Evolutionary conservation across 169 alveolate genomes (phyloP), one percentile per base, ranked within the genome.

Genomic region (Plasmodium reichenowi): DNA sequence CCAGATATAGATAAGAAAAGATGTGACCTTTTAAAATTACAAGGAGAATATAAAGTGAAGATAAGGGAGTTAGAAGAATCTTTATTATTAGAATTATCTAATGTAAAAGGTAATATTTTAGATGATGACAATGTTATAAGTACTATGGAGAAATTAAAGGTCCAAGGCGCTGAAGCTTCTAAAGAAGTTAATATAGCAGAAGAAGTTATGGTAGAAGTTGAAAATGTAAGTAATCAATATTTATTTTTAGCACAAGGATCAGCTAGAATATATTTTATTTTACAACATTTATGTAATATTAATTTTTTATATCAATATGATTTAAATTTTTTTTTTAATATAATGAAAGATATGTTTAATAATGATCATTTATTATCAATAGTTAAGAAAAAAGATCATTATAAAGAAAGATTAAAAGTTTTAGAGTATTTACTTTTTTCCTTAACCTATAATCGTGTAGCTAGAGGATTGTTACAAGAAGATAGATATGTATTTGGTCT

Each of bases 1-100:
- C 99, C 99, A 7, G 99, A 98, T 89, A 97, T 98, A 13, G 99
- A 98, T 90, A 95, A 98, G 90, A 97, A 97, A 92, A 95, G 99
- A 78, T 93, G 95, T 32, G 99, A 98, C 87, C 93, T 97, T 67
- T 93, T 97, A 80, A 97, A 97, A 88, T 96, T 98, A 5, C 98
- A 98, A 93, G 99, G 99, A 12, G 93, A 88, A 93, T 95, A 93
- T 92, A 76, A 91, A 73, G 97, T 95, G 66, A 94, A 95, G 76
- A 92, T 98, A 26, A 96, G 99, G 89, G 99, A 97, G 92, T 94
- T 98, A 67, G 99, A 98, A 94, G 99, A 97, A 74, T 93, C 97
- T 58, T 95, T 98, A 26, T 95, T 98, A 24, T 95, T 94, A 47
- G 98, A 99, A 38, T 94, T 98, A 12, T 97, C 99, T 56, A 97